Conservation (phyloP, 1,284 basidiomycete species). For the Rhodotorula sp. region DNA sequence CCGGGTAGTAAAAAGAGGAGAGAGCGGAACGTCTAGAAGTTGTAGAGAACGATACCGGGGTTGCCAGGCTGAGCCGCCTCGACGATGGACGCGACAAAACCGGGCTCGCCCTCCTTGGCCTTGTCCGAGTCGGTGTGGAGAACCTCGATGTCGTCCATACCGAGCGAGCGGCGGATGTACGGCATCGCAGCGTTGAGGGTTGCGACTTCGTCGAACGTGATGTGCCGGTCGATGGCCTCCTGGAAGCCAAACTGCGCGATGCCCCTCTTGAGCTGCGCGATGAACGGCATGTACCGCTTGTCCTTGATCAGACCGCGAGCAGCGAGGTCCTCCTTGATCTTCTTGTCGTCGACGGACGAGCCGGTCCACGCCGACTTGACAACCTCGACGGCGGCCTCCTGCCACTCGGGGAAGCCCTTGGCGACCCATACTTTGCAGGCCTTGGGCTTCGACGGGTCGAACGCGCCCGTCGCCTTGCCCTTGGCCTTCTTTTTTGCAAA, state of each 20-base stretch:
- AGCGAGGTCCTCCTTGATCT: conserved; percentile 68
- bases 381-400: conserved; percentile 74
- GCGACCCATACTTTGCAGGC: conserved; percentile 86
- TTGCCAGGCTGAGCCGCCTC: conserved; percentile 83
- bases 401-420: conserved; percentile 89
- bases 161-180: conserved; percentile 81
- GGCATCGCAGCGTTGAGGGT: conserved; percentile 70
- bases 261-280: conserved; percentile 82
- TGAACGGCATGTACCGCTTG: conserved; percentile 94
- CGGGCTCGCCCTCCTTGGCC: conserved; percentile 42
- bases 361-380: conserved; percentile 69
- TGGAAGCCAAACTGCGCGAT: conserved; percentile 74
- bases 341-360: conserved; percentile 73
- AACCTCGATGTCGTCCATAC: conserved; percentile 69
- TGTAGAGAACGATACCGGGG: conserved; percentile 57
- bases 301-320: conserved; percentile 87
- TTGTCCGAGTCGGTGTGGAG: conserved; percentile 63
- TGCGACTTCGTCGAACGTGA: conserved; percentile 83
- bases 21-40: conserved; percentile 2
- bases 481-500: conserved; percentile 66
- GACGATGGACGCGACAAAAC: conserved; percentile 67
- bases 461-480: conserved; percentile 55
- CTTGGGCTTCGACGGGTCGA: conserved; percentile 81
- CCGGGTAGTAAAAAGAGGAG: neutral
- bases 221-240: conserved; percentile 78